Percentiles rank a stretch among this genome's conserved stretches.
These are phyloP conservation scores for Biancaea sappan DNA, from an alignment of 306 rosid species.

Conservation along the genomic window DNA sequence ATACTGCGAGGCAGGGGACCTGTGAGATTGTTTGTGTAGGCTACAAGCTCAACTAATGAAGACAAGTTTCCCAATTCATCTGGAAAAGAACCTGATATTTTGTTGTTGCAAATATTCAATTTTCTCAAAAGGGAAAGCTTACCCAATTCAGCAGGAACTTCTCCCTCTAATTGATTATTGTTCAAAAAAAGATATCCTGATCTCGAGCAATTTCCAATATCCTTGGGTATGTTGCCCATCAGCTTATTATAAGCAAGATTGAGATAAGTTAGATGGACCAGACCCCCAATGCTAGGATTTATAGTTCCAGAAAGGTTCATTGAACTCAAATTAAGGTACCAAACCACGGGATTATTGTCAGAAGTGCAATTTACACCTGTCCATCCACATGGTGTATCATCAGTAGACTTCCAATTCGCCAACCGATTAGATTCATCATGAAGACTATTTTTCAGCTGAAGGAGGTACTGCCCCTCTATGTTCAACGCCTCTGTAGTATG, in stretches of 20 bases:
- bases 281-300: constrained; percentile 57
- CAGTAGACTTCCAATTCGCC: constrained; percentile 65
- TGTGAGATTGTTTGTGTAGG: constrained; percentile 69
- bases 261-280: constrained; percentile 62
- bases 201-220: constrained; percentile 69
- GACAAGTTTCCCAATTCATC: constrained; percentile 77
- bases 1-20: constrained; percentile 79
- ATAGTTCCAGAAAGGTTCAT: constrained; percentile 73
- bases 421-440: constrained; percentile 45
- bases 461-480: constrained; percentile 68
- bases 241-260: constrained; percentile 60
- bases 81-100: constrained; percentile 63
- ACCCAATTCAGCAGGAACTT: constrained; percentile 71
- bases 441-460: constrained; percentile 65
- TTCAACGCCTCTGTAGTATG: constrained; percentile 68
- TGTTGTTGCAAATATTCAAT: constrained; percentile 83
- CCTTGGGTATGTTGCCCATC: constrained; percentile 65
- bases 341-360: constrained; percentile 51
- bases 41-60: constrained; percentile 72
- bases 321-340: constrained; percentile 59
- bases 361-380: constrained; percentile 65
- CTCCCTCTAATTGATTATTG: constrained; percentile 68
- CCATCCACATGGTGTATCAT: constrained; percentile 87
- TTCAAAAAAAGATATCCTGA: constrained; percentile 64
- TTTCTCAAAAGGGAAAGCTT: constrained; percentile 54